These are phyloP conservation scores for Cryptosporidium baileyi DNA, from an alignment of 169 alveolate species.

Conservation along the genomic window DNA sequence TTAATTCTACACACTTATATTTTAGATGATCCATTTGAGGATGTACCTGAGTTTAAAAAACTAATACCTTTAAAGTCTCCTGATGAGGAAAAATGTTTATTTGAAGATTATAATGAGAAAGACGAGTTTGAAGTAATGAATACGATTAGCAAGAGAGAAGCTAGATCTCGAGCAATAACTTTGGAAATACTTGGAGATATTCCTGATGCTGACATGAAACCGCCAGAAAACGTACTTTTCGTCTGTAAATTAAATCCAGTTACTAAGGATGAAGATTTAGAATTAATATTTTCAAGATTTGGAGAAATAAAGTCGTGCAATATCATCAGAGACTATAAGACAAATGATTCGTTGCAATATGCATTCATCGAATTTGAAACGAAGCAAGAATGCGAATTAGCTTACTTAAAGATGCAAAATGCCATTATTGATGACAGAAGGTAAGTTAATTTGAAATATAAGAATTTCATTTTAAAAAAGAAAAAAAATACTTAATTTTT, in stretches of 20 bases:
- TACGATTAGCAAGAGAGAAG: constrained; percentile 86
- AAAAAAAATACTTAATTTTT: not conserved
- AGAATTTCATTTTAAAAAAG: not conserved
- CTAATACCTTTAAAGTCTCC: constrained; percentile 84
- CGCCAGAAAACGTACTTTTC: constrained; percentile 97
- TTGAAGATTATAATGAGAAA: constrained; percentile 50
- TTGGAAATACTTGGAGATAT: constrained; percentile 97
- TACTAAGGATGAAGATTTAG: constrained; percentile 96
- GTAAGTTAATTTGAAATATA: constrained; percentile 58
- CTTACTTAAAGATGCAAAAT: constrained; percentile 95
- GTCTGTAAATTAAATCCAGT: constrained; percentile 97
- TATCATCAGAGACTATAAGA: constrained; percentile 95
- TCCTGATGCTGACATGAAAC: constrained; percentile 97
- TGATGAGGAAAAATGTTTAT: not conserved
- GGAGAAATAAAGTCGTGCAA: constrained; percentile 93
- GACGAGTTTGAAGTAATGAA: constrained; percentile 85
- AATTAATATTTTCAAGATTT: constrained; percentile 92
- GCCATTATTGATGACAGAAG: constrained; percentile 95
- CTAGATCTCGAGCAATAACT: constrained; percentile 92
- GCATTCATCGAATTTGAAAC: constrained; percentile 98
- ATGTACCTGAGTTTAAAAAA: constrained; percentile 75
- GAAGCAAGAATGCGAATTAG: constrained; percentile 94
- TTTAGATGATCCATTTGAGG: constrained; percentile 92
- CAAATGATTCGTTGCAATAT: constrained; percentile 97
- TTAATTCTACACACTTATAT: constrained; percentile 87